Base-by-base conservation (phyloP, 1,284 basidiomycete species). In the Golubevia pallescens region DNA sequence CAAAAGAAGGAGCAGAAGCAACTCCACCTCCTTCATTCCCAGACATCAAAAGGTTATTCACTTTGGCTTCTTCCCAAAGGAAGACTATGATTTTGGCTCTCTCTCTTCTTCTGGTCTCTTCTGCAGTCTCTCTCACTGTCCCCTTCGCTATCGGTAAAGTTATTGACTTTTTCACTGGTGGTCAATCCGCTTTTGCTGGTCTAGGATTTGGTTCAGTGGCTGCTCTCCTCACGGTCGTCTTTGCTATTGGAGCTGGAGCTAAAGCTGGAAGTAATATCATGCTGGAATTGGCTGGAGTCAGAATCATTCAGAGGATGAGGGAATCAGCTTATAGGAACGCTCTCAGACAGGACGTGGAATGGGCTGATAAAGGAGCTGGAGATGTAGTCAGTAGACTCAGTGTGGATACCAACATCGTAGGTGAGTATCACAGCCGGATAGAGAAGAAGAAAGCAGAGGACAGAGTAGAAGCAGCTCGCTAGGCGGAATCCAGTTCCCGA, bases 401-500 rank as follows among this genome's bases (percentile, higher is more conserved):
- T 58, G 78, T 85, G 32, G 82, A 85, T 60, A 84, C 81, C 65
- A 80, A 72, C 68, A 81, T 85, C 42, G 80, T 85, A 23, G 82
- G 82, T 34, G 55, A 57, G 55, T 34, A n/a, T 13, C 42, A 48
- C 13, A 48, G 42, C 16, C 42, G 42, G 16, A 13, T 48, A 48
- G 42, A 48, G 42, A 48, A 48, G 42, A 48, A 48, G 42, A 48
- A 16, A 28, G 28, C 28, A 28, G 28, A 28, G 28, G 28, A 28
- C 28, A 28, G 28, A 28, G 28, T 28, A 28, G 28, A 28, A 28
- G 28, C 28, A 28, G 28, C 28, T 28, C 28, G 28, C 28, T 28
- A 28, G 28, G 28, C 28, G 28, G 28, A 28, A 28, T 28, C 28
- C 28, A 28, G 28, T 28, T 28, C 28, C 28, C n/a, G n/a, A n/a